Evolutionary conservation across 1,139 yeast species (phyloP), one percentile per base, ranked within the genome.

Genomic region (Pichia sp.): DNA sequence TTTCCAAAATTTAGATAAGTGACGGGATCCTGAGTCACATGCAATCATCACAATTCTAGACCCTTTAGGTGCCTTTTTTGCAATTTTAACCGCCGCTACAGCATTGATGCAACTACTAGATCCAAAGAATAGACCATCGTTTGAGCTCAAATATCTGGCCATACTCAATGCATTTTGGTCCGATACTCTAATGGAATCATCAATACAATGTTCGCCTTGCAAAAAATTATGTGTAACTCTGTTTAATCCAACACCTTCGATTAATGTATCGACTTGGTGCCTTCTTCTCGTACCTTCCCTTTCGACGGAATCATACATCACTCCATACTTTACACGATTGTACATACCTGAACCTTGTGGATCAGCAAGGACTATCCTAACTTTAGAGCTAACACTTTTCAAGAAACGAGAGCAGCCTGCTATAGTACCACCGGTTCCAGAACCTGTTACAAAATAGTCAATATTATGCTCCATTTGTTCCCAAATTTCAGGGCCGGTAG

Each of bases 281-380:
- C 98, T 70, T 56, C 97, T 72, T 52, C 97, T 70, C 0, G 93
- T 85, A 1, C 98, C 98, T 63, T 91, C 98, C 51, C 72, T 79
- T 60, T 91, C 98, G 15, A 79, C 89, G 2, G 69, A 51, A 53
- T 89, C 95, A 59, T 85, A 91, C 96, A 91, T 86, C 6, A 91
- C 97, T 1, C 96, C 96, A 55, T 66, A 79, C 54, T 85, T 85
- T 43, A 91, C 75, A 47, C 95, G 68, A 63, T 91, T 88, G 55
- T 72, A 83, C 50, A 91, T 72, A 0, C 98, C 98, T 11, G 93
- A 79, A 0, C 98, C 98, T 55, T 86, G 97, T 1, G 97, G 98
- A 60, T 91, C 98, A 0, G 96, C 95, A 30, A 91, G 66, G 1
- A 84, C 68, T 1, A 78, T 71, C 35, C 62, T 65, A 6, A 60